phyloP scores from a whole-genome alignment of 768 basidiomycete species.

The Lentinula boryana region DNA sequence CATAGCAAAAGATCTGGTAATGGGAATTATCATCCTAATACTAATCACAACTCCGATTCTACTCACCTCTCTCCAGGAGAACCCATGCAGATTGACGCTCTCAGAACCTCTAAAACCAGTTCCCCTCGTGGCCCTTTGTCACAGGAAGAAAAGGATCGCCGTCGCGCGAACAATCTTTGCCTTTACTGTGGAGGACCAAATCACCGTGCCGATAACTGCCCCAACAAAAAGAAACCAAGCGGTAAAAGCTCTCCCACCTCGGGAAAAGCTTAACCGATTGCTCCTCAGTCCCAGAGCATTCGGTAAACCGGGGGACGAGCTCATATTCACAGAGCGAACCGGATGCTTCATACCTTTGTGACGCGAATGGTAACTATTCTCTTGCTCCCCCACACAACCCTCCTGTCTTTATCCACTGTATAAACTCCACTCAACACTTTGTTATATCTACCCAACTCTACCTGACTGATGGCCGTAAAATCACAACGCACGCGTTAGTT shows the following conservation, averaged over 20 bases:
- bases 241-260: background rate
- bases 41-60: too few relatives aligned
- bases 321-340: background rate
- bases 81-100: background rate
- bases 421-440: constrained; percentile 13
- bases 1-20: too few relatives aligned
- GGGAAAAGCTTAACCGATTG: constrained; percentile 17
- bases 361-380: background rate
- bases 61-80: background rate
- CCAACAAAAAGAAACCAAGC: constrained; percentile 11
- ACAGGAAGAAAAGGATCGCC: constrained; percentile 9
- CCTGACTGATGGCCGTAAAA: background rate
- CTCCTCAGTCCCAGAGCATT: constrained; percentile 9
- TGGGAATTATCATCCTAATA: too few relatives aligned
- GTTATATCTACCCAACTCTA: constrained; percentile 15
- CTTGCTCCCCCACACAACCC: background rate
- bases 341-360: background rate
- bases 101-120: background rate
- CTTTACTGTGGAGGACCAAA: constrained; percentile 16
- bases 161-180: constrained; percentile 12
- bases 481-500: constrained; percentile 14
- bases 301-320: constrained; percentile 8
- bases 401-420: constrained; percentile 9
- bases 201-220: constrained; percentile 13
- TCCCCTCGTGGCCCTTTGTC: constrained; percentile 1